Conservation (phyloP, 1,284 basidiomycete genomes). For the Trametes hirsuta region DNA sequence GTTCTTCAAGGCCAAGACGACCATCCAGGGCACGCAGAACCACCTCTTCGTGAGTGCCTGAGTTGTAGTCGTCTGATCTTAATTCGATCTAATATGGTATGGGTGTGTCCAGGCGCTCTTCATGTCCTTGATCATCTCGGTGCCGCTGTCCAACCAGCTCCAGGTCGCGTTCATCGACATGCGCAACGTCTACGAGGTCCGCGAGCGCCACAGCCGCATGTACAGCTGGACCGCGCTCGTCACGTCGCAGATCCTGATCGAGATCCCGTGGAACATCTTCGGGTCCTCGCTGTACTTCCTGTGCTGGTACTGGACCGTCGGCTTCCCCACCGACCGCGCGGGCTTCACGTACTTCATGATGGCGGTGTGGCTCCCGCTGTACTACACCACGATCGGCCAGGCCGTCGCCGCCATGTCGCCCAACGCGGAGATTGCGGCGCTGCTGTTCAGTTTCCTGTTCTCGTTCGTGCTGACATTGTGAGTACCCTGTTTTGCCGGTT, state of each 20-base stretch:
- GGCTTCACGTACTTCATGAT: constrained; percentile 62
- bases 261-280: constrained; percentile 70
- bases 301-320: constrained; percentile 76
- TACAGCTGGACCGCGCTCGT: constrained; percentile 84
- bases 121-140: constrained; percentile 49
- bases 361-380: constrained; percentile 55
- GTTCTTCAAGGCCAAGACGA: constrained; percentile 70
- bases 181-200: constrained; percentile 63
- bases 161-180: constrained; percentile 57
- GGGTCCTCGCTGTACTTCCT: constrained; percentile 62
- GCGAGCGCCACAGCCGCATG: constrained; percentile 74
- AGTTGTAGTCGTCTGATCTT: neutral
- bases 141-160: constrained; percentile 55
- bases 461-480: constrained; percentile 68
- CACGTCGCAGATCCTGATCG: constrained; percentile 63
- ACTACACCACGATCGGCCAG: constrained; percentile 50
- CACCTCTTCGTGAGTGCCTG: constrained; percentile 67
- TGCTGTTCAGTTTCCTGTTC: constrained; percentile 67
- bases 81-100: neutral
- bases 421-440: constrained; percentile 64
- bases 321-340: constrained; percentile 53
- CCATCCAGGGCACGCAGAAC: constrained; percentile 78
- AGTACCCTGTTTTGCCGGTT: constrained; percentile 31
- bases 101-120: constrained; percentile 38
- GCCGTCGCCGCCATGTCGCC: constrained; percentile 71